Evolutionary conservation across 805 yeast species (phyloP).

Genomic region (Candida tammaniensis): DNA sequence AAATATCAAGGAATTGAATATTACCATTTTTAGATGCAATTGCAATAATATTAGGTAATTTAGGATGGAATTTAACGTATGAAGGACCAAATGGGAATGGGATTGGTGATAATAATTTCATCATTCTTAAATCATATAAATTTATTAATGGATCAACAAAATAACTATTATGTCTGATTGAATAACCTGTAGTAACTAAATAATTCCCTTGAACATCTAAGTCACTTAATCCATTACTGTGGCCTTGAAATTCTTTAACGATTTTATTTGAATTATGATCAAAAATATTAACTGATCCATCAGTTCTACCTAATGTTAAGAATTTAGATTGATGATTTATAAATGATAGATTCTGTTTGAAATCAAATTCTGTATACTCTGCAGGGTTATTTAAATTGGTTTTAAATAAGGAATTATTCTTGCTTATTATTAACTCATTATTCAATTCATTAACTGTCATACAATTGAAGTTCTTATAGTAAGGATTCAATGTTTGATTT

Average conservation of each 20-base stretch:
- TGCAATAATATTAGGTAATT: constrained; percentile 70
- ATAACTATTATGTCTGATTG: constrained; percentile 45
- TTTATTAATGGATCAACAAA: constrained; percentile 75
- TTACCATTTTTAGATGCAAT: constrained; percentile 78
- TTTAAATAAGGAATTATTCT: constrained; percentile 22
- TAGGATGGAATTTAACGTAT: constrained; percentile 82
- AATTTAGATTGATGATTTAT: constrained; percentile 48
- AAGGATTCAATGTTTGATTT: constrained; percentile 9
- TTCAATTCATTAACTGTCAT: constrained; percentile 17
- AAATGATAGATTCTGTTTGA: constrained; percentile 43
- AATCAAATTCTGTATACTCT: constrained; percentile 25
- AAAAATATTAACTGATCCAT: constrained; percentile 62
- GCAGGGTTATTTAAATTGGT: constrained; percentile 33
- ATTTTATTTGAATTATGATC: constrained; percentile 51
- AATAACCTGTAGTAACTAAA: constrained; percentile 78
- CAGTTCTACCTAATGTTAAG: constrained; percentile 54
- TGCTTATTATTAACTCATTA: constrained; percentile 29
- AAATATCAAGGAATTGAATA: constrained; percentile 79
- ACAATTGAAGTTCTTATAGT: constrained; percentile 11
- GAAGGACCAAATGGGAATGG: constrained; percentile 90
- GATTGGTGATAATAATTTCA: constrained; percentile 72
- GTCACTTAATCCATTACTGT: constrained; percentile 59
- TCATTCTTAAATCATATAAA: constrained; percentile 72
- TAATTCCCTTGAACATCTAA: constrained; percentile 64
- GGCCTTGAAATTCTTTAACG: constrained; percentile 55